These are phyloP conservation scores for Fusarium agapanthi DNA, from an alignment of 2,329 filamentous ascomycete genomes.

Conservation along the genomic window DNA sequence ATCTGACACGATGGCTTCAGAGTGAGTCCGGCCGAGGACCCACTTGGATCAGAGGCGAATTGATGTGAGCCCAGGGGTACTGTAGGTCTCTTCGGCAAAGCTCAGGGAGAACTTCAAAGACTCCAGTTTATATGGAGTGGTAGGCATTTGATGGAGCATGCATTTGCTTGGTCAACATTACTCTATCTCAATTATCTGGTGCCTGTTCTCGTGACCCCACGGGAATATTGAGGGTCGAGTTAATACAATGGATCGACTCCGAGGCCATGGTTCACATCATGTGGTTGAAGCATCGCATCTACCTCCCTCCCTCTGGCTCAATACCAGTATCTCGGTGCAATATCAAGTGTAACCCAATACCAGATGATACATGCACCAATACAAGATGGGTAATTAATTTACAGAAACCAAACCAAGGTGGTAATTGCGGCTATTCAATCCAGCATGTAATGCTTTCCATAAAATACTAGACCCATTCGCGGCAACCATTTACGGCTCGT, in stretches of 20 bases:
- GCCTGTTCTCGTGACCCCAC: slow-evolving; percentile 25
- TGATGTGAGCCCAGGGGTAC: slow-evolving; percentile 2
- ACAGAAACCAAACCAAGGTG: background rate
- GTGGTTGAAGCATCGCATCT: background rate
- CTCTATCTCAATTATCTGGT: slow-evolving; percentile 16
- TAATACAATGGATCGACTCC: slow-evolving; percentile 21
- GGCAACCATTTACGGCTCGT: slow-evolving; percentile 8
- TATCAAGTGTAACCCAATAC: background rate
- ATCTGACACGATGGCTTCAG: slow-evolving; percentile 31
- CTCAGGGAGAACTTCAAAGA: background rate
- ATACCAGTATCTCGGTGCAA: background rate
- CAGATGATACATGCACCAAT: background rate
- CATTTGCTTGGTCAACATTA: background rate
- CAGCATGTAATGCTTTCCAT: slow-evolving; percentile 11
- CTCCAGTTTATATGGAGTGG: background rate
- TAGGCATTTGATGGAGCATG: too few relatives aligned
- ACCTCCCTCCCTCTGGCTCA: background rate
- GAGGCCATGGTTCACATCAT: slow-evolving; percentile 12
- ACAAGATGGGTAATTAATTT: background rate
- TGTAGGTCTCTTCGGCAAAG: background rate
- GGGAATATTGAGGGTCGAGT: background rate
- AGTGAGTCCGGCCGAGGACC: slow-evolving; percentile 29
- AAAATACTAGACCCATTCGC: slow-evolving; percentile 10
- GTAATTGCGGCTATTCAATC: background rate
- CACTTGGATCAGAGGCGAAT: slow-evolving; percentile 8